Base-by-base conservation (phyloP, 805 yeast genomes). In the Candida fluviatilis region DNA sequence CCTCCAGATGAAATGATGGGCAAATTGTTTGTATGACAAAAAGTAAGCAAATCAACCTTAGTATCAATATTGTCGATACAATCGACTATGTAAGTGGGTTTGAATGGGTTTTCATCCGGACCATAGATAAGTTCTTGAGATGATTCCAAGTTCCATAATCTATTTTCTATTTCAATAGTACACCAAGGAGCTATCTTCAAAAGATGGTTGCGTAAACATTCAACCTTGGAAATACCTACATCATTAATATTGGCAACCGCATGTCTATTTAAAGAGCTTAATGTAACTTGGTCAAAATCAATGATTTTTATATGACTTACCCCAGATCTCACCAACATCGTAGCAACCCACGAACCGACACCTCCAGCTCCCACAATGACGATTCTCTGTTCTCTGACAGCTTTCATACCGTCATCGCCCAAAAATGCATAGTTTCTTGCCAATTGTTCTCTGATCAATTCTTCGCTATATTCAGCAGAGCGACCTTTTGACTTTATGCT, bases 21-120 rank as follows among this genome's bases (percentile, higher is more conserved):
- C 24, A 91, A 56, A 1, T 71, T 59, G 31, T 78, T 63, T 13
- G 71, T 69, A 55, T 80, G 66, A 48, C 95, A 82, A 60, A 73
- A 90, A 23, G 81, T 80, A 47, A 93, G 66, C 37, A 93, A 66
- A 52, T 93, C 99, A 18, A 90, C 95, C 54, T 93, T 93, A n/a
- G 98, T 90, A 51, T 91, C 96, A 42, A 93, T 83, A 57, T 93
- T 93, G 62, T 93, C 99, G 49, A 93, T 93, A 64, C 98, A 93
- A 56, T 93, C 99, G 19, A 93, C 84, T 18, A 93, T 79, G 54
- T 79, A 85, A 29, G 84, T 80, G 4, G 96, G 95, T 11, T 65
- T 60, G 47, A 67, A 67, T 30, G 70, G 69, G 5, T 25, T 21
- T 16, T 23, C 4, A 6, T 24, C 36, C 38, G 47, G 63, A 12